A percentile compares a stretch with the other conserved stretches of the same genome.
Conservation (phyloP, 768 basidiomycete genomes). For the Pleurotus pulmonarius region DNA sequence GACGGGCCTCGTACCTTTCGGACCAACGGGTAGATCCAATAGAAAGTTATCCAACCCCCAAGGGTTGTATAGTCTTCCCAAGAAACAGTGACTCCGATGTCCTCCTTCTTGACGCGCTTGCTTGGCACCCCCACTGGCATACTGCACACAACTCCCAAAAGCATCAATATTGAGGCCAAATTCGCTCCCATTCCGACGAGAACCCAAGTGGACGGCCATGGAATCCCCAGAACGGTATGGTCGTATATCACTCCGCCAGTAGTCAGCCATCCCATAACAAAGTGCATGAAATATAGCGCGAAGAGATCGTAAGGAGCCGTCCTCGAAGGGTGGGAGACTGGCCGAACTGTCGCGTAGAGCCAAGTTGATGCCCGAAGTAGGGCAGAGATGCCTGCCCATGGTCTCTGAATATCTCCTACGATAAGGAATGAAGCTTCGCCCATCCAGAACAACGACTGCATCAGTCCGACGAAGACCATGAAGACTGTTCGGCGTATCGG, state of each 20-base stretch:
- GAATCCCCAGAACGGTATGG: constrained; percentile 35
- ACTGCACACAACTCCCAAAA: constrained; percentile 43
- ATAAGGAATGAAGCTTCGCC: constrained; percentile 53
- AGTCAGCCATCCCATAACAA: constrained; percentile 41
- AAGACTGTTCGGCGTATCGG: constrained; percentile 60
- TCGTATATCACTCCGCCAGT: constrained; percentile 56
- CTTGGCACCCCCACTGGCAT: constrained; percentile 74
- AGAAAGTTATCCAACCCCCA: constrained; percentile 68
- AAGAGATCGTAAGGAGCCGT: constrained; percentile 68
- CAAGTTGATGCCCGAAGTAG: constrained; percentile 54
- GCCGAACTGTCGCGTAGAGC: constrained; percentile 62
- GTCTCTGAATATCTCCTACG: constrained; percentile 26
- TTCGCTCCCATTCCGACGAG: constrained; percentile 34
- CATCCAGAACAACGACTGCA: constrained; percentile 57
- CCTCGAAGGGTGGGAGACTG: constrained; percentile 45
- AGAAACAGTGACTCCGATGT: constrained; percentile 64
- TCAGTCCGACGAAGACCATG: constrained; percentile 53
- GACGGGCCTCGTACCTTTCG: constrained; percentile 30
- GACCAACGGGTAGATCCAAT: constrained; percentile 68
- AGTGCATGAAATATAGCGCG: constrained; percentile 46
- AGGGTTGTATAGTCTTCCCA: constrained; percentile 78
- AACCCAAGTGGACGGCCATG: constrained; percentile 31
- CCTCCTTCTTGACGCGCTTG: constrained; percentile 38
- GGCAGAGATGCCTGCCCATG: constrained; percentile 33
- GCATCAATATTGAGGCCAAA: constrained; percentile 34